phyloP scores from a whole-genome alignment of 2,329 filamentous ascomycete genomes.

The Microdochium nivale region DNA sequence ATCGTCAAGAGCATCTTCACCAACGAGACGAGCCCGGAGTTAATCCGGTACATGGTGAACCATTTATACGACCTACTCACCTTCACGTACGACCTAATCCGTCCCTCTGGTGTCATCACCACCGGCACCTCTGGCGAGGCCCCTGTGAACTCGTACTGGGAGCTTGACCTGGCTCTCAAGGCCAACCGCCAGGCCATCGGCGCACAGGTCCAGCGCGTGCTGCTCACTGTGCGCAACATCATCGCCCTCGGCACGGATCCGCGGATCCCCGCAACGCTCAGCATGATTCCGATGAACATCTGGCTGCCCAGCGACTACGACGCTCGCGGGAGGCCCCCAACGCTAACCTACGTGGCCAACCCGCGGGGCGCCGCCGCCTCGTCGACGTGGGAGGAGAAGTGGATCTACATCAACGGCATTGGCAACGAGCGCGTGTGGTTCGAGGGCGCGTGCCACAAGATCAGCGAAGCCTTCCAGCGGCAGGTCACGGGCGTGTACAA shows the following conservation, averaged over 20 bases:
- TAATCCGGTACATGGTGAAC: not conserved
- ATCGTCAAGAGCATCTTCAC: not conserved
- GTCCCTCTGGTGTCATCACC: not conserved
- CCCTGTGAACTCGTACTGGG: not conserved
- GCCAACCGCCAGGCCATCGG: not conserved
- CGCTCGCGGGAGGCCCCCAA: not conserved
- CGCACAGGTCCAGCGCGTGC: not conserved
- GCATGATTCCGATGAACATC: not conserved
- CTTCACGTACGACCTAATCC: not conserved
- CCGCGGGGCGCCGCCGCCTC: not conserved
- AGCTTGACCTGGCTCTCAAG: not conserved
- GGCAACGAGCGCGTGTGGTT: not conserved
- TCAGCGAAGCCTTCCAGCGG: conserved; percentile 2
- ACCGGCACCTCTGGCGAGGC: not conserved
- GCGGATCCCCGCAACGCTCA: not conserved
- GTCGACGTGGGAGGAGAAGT: not conserved
- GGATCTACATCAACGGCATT: not conserved
- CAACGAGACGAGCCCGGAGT: not conserved
- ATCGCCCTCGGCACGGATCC: not conserved
- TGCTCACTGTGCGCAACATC: not conserved
- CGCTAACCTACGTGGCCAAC: not conserved
- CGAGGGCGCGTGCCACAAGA: not conserved
- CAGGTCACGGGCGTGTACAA: conserved; percentile 6
- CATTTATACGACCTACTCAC: not conserved
- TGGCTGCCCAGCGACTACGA: not conserved